Conservation (phyloP, 768 basidiomycete species). For the Tulasnella sp. region DNA sequence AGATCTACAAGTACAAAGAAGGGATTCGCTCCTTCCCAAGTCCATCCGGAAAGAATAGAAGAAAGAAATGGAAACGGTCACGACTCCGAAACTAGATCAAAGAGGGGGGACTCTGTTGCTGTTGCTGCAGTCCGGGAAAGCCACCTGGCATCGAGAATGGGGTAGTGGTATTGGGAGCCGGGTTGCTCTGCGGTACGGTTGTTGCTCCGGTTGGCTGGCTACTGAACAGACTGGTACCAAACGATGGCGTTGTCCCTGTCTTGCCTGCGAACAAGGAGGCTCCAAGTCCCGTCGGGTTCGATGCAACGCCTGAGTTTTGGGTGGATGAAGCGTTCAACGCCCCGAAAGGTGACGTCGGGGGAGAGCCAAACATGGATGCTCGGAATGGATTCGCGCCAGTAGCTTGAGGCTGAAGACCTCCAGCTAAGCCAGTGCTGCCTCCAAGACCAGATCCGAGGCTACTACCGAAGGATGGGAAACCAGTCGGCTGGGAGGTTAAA, state of each 20-base stretch:
- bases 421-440: slow-evolving; percentile 39
- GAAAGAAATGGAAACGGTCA: slow-evolving; percentile 38
- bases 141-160: slow-evolving; percentile 30
- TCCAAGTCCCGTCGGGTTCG: slow-evolving; percentile 34
- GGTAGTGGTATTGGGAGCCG: not conserved
- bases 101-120: slow-evolving; percentile 28
- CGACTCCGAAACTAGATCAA: slow-evolving; percentile 36
- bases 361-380: slow-evolving; percentile 43
- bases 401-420: slow-evolving; percentile 48
- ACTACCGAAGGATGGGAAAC: slow-evolving; percentile 49
- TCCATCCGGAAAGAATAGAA: slow-evolving; percentile 37
- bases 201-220: not conserved
- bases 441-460: slow-evolving; percentile 30
- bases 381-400: slow-evolving; percentile 54
- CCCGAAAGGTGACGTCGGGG: not conserved
- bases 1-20: slow-evolving; percentile 16
- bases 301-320: slow-evolving; percentile 9
- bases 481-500: slow-evolving; percentile 47
- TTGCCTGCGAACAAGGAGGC: slow-evolving; percentile 24
- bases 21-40: not conserved
- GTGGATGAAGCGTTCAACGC: not conserved
- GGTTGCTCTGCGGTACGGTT: not conserved
- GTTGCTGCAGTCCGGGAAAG: slow-evolving; percentile 28
- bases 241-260: slow-evolving; percentile 21
- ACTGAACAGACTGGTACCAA: slow-evolving; percentile 22